Conservation (phyloP, 2,329 filamentous ascomycete genomes). For the Balansia obtecta region DNA sequence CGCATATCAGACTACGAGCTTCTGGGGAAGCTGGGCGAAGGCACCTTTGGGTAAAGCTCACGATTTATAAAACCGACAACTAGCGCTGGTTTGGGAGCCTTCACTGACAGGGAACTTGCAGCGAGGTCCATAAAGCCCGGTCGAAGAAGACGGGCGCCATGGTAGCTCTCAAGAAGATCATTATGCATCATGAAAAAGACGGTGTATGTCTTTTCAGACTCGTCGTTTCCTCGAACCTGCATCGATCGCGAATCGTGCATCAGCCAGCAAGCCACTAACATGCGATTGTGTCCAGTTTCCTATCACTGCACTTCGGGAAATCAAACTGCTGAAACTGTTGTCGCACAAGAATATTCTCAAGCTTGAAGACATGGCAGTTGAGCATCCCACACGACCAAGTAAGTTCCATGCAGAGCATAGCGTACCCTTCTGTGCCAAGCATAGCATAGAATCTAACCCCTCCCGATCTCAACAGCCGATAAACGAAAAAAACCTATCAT, state of each 20-base stretch:
- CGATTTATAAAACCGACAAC: constrained; percentile 9
- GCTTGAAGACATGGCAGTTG: constrained; percentile 93
- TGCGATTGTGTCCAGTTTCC: constrained; percentile 53
- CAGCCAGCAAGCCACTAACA: constrained; percentile 2
- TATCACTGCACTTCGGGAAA: constrained; percentile 94
- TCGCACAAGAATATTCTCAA: constrained; percentile 79
- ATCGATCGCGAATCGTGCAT: neutral
- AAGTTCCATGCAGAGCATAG: constrained; percentile 14
- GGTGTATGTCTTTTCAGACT: constrained; percentile 43
- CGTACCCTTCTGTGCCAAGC: neutral
- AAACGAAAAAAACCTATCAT: constrained; percentile 75
- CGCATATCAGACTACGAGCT: constrained; percentile 70
- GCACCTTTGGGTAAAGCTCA: constrained; percentile 66
- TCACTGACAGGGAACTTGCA: constrained; percentile 16
- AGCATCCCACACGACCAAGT: constrained; percentile 54
- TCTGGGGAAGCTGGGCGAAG: constrained; percentile 77
- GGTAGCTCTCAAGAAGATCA: constrained; percentile 92
- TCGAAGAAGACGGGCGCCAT: constrained; percentile 62
- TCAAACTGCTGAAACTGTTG: constrained; percentile 93
- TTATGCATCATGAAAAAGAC: constrained; percentile 99
- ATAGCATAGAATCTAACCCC: neutral
- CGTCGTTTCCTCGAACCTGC: too few species aligned
- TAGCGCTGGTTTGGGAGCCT: neutral
- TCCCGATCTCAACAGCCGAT: constrained; percentile 37
- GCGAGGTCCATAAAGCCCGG: constrained; percentile 82